phyloP scores from a whole-genome alignment of 352 stramenopile genomes.

The Globisporangium camurandrum region DNA sequence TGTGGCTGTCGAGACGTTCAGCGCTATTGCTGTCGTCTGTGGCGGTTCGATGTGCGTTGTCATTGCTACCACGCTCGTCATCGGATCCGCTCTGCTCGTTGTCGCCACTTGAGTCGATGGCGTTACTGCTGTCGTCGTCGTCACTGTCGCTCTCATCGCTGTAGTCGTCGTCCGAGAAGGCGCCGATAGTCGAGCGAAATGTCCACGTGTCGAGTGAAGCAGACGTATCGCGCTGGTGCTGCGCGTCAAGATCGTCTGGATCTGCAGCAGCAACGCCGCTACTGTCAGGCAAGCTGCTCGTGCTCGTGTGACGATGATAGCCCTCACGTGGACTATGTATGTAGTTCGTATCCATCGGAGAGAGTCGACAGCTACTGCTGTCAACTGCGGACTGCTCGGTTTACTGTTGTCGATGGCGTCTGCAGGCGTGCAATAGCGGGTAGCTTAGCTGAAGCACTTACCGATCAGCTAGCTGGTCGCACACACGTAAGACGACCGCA shows the following conservation, averaged over 20 bases:
- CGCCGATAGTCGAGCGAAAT: conserved; percentile 47
- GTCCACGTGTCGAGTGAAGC: conserved; percentile 60
- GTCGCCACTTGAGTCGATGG: not conserved
- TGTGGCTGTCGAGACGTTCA: not conserved
- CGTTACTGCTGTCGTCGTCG: not conserved
- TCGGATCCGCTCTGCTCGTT: conserved; percentile 3
- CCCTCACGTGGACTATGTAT: not conserved
- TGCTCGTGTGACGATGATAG: not conserved
- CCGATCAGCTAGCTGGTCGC: too few species aligned
- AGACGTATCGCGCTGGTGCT: too few species aligned
- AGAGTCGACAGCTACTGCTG: too few species aligned
- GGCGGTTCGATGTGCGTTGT: not conserved
- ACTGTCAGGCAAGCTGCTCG: not conserved
- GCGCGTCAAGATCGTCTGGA: not conserved
- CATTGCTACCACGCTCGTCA: conserved; percentile 1
- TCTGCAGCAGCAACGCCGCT: not conserved
- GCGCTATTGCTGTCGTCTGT: not conserved
- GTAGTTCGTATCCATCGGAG: too few species aligned
- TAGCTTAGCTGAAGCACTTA: too few species aligned
- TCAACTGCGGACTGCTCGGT: too few species aligned
- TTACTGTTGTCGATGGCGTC: too few species aligned
- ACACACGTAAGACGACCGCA: too few species aligned
- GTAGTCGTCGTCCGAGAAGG: conserved; percentile 19
- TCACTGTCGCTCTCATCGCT: conserved; percentile 15
- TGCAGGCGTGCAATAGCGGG: too few species aligned